Evolutionary conservation across 148 eudicot genomes (phyloP).

Genomic region (Vaccinium vitisidaea): DNA sequence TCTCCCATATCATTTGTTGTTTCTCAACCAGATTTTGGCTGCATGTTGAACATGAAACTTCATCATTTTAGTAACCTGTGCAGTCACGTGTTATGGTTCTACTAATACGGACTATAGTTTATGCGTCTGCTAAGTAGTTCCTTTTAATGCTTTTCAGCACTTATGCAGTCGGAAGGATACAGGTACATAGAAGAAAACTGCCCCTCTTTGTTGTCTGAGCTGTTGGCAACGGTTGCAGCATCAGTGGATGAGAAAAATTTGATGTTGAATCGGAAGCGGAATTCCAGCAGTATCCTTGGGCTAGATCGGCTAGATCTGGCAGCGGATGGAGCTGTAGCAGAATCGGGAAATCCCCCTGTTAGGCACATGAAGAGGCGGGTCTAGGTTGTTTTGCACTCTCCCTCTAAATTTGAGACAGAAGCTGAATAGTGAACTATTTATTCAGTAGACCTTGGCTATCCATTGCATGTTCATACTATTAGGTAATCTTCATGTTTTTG

Average conservation of each 20-base stretch:
- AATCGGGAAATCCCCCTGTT: constrained; percentile 40
- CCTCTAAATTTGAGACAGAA: not conserved
- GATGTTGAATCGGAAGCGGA: constrained; percentile 55
- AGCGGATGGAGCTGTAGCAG: constrained; percentile 44
- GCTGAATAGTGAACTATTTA: not conserved
- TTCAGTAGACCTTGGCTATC: constrained; percentile 9
- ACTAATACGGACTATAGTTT: not conserved
- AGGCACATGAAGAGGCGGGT: constrained; percentile 58
- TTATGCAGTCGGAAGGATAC: constrained; percentile 81
- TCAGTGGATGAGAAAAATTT: constrained; percentile 37
- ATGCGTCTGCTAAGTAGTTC: not conserved
- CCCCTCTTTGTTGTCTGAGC: constrained; percentile 23
- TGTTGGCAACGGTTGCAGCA: constrained; percentile 26
- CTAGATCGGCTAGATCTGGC: constrained; percentile 56
- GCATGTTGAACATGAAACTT: not conserved
- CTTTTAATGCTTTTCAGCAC: constrained; percentile 41
- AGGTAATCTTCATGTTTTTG: not conserved
- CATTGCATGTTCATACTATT: not conserved
- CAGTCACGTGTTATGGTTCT: not conserved
- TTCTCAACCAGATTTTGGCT: not conserved
- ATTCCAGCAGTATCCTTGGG: constrained; percentile 74
- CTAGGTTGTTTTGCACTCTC: constrained; percentile 18
- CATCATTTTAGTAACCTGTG: not conserved
- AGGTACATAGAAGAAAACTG: constrained; percentile 56
- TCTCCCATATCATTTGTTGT: not conserved